Base-by-base conservation (phyloP, 495 filamentous ascomycete genomes). In the Hamigera avellanea region DNA sequence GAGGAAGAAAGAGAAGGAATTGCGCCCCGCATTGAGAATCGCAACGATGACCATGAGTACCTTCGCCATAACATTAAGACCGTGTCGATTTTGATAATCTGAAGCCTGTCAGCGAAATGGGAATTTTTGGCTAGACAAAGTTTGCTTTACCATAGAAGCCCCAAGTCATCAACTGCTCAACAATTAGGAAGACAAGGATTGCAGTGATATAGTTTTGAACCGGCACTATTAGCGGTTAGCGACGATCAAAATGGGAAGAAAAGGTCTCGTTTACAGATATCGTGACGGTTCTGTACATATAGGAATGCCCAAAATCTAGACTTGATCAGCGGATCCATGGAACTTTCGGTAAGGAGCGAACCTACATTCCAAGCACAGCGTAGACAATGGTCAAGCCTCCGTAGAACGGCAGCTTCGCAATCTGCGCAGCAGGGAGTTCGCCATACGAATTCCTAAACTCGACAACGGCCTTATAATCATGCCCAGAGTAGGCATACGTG, bases 201-300 rank as follows among this genome's bases (percentile, higher is more conserved):
- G 91, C 91, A 5, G 93, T 96, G 48, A 99, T 95, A 57, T 99
- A 96, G 56, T 99, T 96, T 57, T 99, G 91, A n/a, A 99, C 91
- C 12, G 91, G 80, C 44, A 98, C 78, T 86, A 45, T 12, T 26
- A 14, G 29, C 5, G 18, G 45, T 72, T 55, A 76, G 67, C 39
- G 15, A 21, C 37, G 12, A 37, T 31, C 31, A 7, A 19, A 9
- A 12, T 30, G 14, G 32, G 4, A 15, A 6, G 14, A 32, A 15
- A 2, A 10, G 12, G 19, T 2, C 14, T 23, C 17, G 54, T 80
- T 56, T 66, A 83, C 81, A 67, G 36, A 99, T 95, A 52, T 99
- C 91, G 41, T 79, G 73, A 32, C 93, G 76, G 56, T 99, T 86
- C 52, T 96, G 87, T 27, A 84, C 82, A 58, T 99, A 96, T 15